Evolutionary conservation across 2,329 filamentous ascomycete genomes (phyloP).

Genomic region (Ophiocordyceps camponoti-saundersi): DNA sequence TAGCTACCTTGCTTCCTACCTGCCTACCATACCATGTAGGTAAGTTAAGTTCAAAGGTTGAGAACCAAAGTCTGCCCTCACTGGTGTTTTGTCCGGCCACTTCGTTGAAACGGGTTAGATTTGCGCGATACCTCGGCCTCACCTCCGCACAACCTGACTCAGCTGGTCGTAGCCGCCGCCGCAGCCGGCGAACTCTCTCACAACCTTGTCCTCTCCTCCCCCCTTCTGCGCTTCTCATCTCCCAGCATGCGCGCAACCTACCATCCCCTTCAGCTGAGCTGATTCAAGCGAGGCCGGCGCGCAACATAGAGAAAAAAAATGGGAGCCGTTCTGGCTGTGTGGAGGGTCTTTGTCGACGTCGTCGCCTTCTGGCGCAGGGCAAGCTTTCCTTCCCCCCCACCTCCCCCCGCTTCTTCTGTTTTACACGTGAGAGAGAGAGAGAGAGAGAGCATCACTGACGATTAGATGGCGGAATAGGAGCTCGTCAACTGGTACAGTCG

Average conservation of each 20-base stretch:
- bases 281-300: slow-evolving; percentile 4
- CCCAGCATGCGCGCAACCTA: not conserved
- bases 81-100: too few species aligned
- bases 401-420: slow-evolving; percentile 1
- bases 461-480: slow-evolving; percentile 31
- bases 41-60: too few species aligned
- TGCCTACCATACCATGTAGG: too few species aligned
- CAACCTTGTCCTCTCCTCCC: too few species aligned
- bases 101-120: too few species aligned
- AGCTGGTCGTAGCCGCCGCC: too few species aligned
- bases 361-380: slow-evolving; percentile 46
- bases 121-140: too few species aligned
- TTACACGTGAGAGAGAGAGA: slow-evolving; percentile 4
- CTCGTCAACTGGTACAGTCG: slow-evolving; percentile 48
- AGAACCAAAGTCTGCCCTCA: too few species aligned
- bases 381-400: slow-evolving; percentile 8
- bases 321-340: slow-evolving; percentile 29
- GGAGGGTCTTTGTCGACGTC: slow-evolving; percentile 44
- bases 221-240: too few species aligned
- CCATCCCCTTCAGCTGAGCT: not conserved
- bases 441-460: slow-evolving; percentile 6
- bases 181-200: too few species aligned
- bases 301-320: slow-evolving; percentile 24
- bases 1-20: not conserved
- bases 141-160: too few species aligned